These are phyloP conservation scores for Bremia lactucae DNA, from an alignment of 352 stramenopile species.

Conservation along the genomic window DNA sequence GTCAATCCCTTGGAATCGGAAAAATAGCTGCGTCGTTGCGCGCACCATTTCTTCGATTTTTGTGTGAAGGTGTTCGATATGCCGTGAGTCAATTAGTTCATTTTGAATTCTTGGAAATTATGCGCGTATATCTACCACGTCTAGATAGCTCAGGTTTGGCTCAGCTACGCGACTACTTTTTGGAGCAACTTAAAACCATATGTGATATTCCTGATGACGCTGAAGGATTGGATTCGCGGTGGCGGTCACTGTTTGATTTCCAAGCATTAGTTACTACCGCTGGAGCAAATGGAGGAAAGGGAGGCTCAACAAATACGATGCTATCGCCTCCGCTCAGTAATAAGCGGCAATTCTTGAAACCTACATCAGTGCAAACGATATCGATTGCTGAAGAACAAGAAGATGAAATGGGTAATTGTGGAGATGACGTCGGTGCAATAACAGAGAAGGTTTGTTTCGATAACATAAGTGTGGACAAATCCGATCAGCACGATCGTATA, in stretches of 20 bases:
- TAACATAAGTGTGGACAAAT: not conserved
- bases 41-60: conserved; percentile 69
- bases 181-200: conserved; percentile 39
- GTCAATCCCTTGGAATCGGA: conserved; percentile 67
- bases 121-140: conserved; percentile 63
- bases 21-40: conserved; percentile 55
- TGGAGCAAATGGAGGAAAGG: conserved; percentile 8
- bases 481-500: conserved; percentile 11
- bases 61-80: conserved; percentile 73
- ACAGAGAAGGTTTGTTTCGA: too few species aligned
- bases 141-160: conserved; percentile 51
- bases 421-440: not conserved
- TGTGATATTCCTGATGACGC: conserved; percentile 29
- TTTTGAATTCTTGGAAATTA: conserved; percentile 57
- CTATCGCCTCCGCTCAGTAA: conserved; percentile 23
- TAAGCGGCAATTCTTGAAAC: conserved; percentile 25
- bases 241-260: conserved; percentile 63
- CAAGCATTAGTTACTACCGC: conserved; percentile 27
- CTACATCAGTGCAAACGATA: conserved; percentile 21
- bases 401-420: conserved; percentile 4
- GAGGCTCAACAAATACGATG: conserved; percentile 4
- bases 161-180: conserved; percentile 63
- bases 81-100: conserved; percentile 43
- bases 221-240: conserved; percentile 33
- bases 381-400: conserved; percentile 27